Conservation (phyloP, 1,139 yeast genomes). For the Sugiyamaella japonica region DNA sequence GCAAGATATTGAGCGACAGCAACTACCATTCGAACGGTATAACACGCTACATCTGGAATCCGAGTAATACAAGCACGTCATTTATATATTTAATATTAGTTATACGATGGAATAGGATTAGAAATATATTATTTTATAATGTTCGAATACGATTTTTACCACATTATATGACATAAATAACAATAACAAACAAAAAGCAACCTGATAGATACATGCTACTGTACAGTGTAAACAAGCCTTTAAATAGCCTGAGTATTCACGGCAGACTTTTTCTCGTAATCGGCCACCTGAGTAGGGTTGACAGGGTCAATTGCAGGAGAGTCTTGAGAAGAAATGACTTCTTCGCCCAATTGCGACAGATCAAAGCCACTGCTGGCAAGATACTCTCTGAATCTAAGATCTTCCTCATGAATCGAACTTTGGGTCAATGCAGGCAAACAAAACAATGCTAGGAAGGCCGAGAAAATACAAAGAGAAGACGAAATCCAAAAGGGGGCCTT, state of each 20-base stretch:
- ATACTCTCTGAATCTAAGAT: conserved; percentile 64
- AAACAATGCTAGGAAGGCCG: conserved; percentile 68
- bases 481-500: conserved; percentile 84
- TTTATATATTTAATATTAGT: too few relatives aligned
- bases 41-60: conserved; percentile 4
- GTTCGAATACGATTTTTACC: background rate
- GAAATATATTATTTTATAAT: background rate
- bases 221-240: background rate
- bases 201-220: background rate
- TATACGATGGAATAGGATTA: background rate
- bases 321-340: conserved; percentile 7
- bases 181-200: conserved; percentile 4
- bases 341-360: conserved; percentile 34
- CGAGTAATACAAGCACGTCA: background rate
- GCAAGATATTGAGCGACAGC: conserved; percentile 8
- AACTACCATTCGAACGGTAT: conserved; percentile 7
- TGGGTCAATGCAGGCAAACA: conserved; percentile 81
- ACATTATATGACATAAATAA: conserved; percentile 1
- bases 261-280: conserved; percentile 6
- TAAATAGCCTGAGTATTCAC: conserved; percentile 7
- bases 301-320: conserved; percentile 10
- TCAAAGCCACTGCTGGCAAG: conserved; percentile 45
- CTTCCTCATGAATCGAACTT: conserved; percentile 78
- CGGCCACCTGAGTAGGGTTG: background rate
- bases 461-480: conserved; percentile 69